These are phyloP conservation scores for Thielaviopsis populi DNA, from an alignment of 2,329 filamentous ascomycete genomes.

Conservation along the genomic window DNA sequence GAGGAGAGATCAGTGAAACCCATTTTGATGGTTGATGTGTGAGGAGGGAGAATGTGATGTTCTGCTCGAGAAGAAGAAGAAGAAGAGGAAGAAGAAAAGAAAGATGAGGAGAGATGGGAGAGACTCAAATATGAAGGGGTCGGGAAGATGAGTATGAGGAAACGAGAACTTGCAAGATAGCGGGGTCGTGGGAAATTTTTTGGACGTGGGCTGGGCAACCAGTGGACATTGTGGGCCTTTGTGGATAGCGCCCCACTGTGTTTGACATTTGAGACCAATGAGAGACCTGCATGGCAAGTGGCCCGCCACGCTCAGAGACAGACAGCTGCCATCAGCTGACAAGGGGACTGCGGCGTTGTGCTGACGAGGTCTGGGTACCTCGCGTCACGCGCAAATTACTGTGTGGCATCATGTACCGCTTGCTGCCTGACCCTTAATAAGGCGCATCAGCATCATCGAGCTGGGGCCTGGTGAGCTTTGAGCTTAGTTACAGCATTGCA, in stretches of 20 bases:
- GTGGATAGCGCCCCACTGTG: constrained; percentile 14
- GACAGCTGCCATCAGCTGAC: not conserved
- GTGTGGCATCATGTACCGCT: constrained; percentile 5
- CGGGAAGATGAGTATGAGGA: constrained; percentile 16
- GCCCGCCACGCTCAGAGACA: not conserved
- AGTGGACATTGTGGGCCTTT: constrained; percentile 12
- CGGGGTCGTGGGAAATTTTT: constrained; percentile 24
- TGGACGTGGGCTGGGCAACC: constrained; percentile 14
- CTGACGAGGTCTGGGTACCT: constrained; percentile 4
- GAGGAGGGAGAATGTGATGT: constrained; percentile 18
- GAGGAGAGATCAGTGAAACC: constrained; percentile 54
- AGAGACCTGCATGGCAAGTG: not conserved
- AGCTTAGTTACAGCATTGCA: constrained; percentile 6
- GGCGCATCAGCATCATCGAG: not conserved
- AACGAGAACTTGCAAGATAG: constrained; percentile 20
- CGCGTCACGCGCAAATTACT: not conserved
- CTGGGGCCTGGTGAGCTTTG: constrained; percentile 2
- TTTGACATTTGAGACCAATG: constrained; percentile 6
- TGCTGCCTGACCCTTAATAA: constrained; percentile 11
- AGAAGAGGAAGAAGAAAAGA: constrained; percentile 20
- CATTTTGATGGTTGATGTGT: constrained; percentile 35
- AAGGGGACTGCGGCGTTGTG: not conserved
- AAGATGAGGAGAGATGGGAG: constrained; percentile 18
- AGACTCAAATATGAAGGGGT: constrained; percentile 20
- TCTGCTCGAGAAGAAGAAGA: constrained; percentile 18